Evolutionary conservation across 1,284 basidiomycete species (phyloP), one percentile per base, ranked within the genome.

Genomic region (Moesziomyces sp.): DNA sequence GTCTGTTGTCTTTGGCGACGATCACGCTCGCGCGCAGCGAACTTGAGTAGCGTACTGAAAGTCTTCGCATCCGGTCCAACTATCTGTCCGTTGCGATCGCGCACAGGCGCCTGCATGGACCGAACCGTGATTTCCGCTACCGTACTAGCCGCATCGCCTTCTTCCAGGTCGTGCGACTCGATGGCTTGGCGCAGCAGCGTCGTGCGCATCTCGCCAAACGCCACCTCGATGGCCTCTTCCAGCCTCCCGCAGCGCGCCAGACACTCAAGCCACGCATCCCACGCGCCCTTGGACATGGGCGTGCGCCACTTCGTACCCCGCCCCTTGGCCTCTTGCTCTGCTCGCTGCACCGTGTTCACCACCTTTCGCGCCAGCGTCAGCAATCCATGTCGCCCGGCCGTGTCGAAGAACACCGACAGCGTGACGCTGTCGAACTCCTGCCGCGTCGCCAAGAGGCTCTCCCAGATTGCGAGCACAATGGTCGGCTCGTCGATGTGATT

Each of bases 211-310:
- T 91, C 88, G 55, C 88, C 68, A 68, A 90, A 90, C 18, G 91
- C 86, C 19, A 89, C 86, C 78, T 88, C 87, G 35, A 90, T 81
- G 0, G 93, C 93, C 53, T 93, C 91, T 23, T 90, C 88, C 28
- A 92, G 76, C 73, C 86, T 86, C 5, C 89, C 88, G 57, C 90
- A 84, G 16, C 93, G 88, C 76, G 91, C 92, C n/a, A 96, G 87
- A 81, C 91, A 93, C 84, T 96, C 93, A n/a, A 96, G 82, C 88
- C 90, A 94, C 0, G 89, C 87, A 62, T 91, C 90, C 90, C 92
- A 94, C 69, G 84, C 83, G 38, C 82, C 82, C 30, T 81, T 84
- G 74, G 90, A 90, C 63, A 91, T 85, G 18, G 78, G 58, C 90
- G 89, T 50, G 7, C 86, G 86, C 52, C 87, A 86, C 46, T 85